Evolutionary conservation across 1,284 basidiomycete species (phyloP), one percentile per base, ranked within the genome.

Genomic region (Termitomyces sp.): DNA sequence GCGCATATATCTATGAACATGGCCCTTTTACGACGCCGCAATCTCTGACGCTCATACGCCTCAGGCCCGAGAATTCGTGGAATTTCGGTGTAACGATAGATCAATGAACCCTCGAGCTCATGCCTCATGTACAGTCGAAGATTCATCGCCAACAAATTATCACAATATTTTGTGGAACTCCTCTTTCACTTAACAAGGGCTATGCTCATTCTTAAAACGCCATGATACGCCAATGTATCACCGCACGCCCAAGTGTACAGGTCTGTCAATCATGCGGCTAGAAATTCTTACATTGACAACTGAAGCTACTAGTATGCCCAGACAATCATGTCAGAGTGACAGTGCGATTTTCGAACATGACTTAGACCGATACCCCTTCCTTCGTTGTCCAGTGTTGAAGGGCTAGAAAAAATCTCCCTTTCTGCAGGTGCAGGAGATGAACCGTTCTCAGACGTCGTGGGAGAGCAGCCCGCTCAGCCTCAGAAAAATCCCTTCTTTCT

Each of bases 331-430:
- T 45, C 21, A 38, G 17, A 28, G 52, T 31, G 26, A 39, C 21
- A 38, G 17, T 21, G 52, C 36, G 26, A 39, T 60, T 13, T 30
- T 43, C 24, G 34, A 55, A 38, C 39, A 24, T 21, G 43, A 52
- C 42, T 55, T 60, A 9, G 52, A 48, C 8, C 50, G 30, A 33
- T 60, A 56, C 12, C 56, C 56, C n/a, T 55, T 54, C 9, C 53
- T 60, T 33, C 39, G 42, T 9, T 53, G 43, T 40, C 31, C 57
- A 21, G 56, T 17, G 6, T 28, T 57, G 21, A 36, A 39, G 26
- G 33, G 53, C 17, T 36, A 40, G 3, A 15, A 24, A 8, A n/a
- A 34, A 19, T 26, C n/a, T 40, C 15, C 56, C 45, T 39, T 56
- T 51, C 13, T 50, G 48, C 21, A 51, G 49, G 41, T 52, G 30